Percentiles rank a stretch among this genome's conserved stretches.
Conservation (phyloP, 306 rosid genomes). For the Vachellia pachyceras region DNA sequence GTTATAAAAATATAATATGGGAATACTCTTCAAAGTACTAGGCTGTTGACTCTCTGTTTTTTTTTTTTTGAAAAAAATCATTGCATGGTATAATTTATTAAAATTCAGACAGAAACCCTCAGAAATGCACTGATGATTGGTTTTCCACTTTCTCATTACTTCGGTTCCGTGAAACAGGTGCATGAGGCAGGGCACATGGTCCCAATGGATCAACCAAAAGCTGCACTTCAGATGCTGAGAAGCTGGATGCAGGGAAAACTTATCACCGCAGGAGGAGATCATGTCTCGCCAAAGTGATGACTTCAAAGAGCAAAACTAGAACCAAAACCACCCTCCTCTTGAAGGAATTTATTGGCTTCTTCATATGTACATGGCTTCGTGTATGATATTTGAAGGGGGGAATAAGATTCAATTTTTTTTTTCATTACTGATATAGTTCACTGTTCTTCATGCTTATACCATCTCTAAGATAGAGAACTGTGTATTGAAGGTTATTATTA, state of each 20-base stretch:
- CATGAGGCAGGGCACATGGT: conserved; percentile 89
- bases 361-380: background rate
- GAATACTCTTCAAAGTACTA: background rate
- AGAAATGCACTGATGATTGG: background rate
- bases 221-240: conserved; percentile 72
- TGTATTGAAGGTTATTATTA: background rate
- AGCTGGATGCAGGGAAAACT: conserved; percentile 72
- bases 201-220: conserved; percentile 96
- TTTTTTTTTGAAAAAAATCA: too few relatives aligned
- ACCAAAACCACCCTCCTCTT: conserved; percentile 16
- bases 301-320: background rate
- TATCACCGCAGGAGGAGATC: background rate
- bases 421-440: background rate
- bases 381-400: background rate
- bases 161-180: conserved; percentile 46
- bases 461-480: background rate
- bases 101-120: too few relatives aligned
- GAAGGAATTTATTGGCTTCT: conserved; percentile 4
- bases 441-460: background rate
- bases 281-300: conserved; percentile 39
- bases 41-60: background rate
- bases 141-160: background rate
- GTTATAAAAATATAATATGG: background rate
- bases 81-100: too few relatives aligned
- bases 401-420: background rate